These are phyloP conservation scores for Nicotiana undulata DNA, from an alignment of 257 asterid species.

Conservation along the genomic window DNA sequence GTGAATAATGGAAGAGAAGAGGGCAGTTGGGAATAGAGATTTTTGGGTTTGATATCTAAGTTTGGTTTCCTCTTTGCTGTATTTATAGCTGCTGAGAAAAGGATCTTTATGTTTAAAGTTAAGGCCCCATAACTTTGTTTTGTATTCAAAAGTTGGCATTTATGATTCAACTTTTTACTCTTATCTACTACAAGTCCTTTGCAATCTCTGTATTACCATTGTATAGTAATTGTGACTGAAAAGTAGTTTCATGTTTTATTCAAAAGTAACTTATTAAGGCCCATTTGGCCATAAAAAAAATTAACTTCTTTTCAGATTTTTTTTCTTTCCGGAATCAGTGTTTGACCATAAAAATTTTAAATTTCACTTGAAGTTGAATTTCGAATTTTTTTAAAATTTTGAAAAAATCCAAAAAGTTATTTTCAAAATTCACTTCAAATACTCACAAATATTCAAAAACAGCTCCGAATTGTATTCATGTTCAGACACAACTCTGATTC, in stretches of 20 bases:
- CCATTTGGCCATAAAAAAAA: too few relatives aligned
- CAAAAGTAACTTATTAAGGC: background rate
- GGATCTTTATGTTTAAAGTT: background rate
- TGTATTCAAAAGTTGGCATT: conserved; percentile 26
- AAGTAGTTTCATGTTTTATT: background rate
- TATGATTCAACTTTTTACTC: conserved; percentile 25
- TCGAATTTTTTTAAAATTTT: too few relatives aligned
- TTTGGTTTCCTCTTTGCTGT: conserved; percentile 10
- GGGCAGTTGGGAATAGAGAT: conserved; percentile 6
- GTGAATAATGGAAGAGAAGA: background rate
- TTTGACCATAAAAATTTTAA: too few relatives aligned
- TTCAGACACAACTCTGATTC: too few relatives aligned
- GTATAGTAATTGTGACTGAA: conserved; percentile 1
- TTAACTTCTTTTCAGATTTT: too few relatives aligned
- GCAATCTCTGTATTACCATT: conserved; percentile 1
- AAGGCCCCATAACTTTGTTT: background rate
- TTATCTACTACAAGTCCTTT: background rate
- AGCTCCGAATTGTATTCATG: too few relatives aligned
- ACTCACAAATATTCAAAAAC: too few relatives aligned
- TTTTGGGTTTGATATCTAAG: conserved; percentile 10
- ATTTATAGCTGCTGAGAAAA: conserved; percentile 47
- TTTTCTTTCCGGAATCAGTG: too few relatives aligned
- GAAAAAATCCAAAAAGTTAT: too few relatives aligned
- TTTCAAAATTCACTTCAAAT: too few relatives aligned
- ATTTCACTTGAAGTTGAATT: too few relatives aligned